Conservation (phyloP, 371 early-diverging fungal species). For the Actinomucor elegans region DNA sequence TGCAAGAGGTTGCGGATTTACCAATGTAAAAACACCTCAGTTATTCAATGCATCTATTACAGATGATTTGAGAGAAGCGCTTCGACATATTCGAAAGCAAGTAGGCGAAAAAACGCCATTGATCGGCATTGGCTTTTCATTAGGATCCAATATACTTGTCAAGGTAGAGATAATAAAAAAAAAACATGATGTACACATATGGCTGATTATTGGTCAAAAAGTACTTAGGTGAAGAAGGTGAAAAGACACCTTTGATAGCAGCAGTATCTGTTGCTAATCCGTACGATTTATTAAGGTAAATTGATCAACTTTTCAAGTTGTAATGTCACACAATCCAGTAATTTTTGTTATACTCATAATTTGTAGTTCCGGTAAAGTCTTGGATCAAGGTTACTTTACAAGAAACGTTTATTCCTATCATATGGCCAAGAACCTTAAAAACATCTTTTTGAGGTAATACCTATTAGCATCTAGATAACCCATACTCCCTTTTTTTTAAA, state of each 20-base stretch:
- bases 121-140: constrained; percentile 76
- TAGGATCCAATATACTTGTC: constrained; percentile 84
- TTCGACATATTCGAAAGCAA: constrained; percentile 51
- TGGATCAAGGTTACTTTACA: constrained; percentile 54
- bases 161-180: too few species aligned
- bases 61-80: constrained; percentile 67
- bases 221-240: constrained; percentile 81
- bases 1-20: constrained; percentile 78
- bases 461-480: not conserved
- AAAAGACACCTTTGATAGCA: constrained; percentile 66
- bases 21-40: constrained; percentile 66
- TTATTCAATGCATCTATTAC: constrained; percentile 80
- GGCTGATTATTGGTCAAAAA: not conserved
- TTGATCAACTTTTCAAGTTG: not conserved
- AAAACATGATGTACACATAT: too few species aligned
- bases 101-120: constrained; percentile 60
- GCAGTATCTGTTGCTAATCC: constrained; percentile 81
- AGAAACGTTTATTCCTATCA: constrained; percentile 61
- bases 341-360: not conserved
- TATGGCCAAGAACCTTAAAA: constrained; percentile 71
- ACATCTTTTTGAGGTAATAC: constrained; percentile 51
- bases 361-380: constrained; percentile 35
- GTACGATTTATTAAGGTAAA: constrained; percentile 61
- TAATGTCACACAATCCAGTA: constrained; percentile 1
- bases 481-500: too few species aligned